Evolutionary conservation across 2,329 filamentous ascomycete genomes (phyloP).

Genomic region (Dactylellina haptotyla): DNA sequence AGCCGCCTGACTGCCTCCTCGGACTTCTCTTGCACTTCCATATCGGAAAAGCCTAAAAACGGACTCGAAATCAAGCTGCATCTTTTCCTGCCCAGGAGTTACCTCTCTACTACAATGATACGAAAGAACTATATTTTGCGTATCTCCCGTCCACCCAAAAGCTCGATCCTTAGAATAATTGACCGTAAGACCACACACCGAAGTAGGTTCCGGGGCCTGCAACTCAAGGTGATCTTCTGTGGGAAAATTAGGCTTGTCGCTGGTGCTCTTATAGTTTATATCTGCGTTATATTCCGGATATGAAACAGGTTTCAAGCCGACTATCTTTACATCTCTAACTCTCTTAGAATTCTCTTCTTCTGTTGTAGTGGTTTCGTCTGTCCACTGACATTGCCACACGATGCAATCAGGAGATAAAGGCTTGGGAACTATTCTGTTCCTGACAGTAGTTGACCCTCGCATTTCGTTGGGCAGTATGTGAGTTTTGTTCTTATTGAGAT

Average conservation of each 20-base stretch:
- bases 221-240: neutral
- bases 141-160: neutral
- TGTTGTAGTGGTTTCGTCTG: neutral
- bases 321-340: neutral
- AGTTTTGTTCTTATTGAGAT: neutral
- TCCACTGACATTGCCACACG: neutral
- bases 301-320: neutral
- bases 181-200: neutral
- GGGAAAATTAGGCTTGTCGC: neutral
- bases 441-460: neutral
- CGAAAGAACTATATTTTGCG: conserved; percentile 6
- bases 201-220: neutral
- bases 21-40: neutral
- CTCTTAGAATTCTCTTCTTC: neutral
- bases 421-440: neutral
- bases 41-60: conserved; percentile 8
- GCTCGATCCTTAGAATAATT: neutral
- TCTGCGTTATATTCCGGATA: neutral
- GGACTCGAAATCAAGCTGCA: neutral
- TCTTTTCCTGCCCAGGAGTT: neutral
- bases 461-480: neutral
- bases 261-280: neutral
- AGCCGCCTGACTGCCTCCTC: neutral
- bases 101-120: neutral
- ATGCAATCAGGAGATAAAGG: neutral